Conservation (phyloP, 495 filamentous ascomycete genomes). For the Tuber umbilicatum region DNA sequence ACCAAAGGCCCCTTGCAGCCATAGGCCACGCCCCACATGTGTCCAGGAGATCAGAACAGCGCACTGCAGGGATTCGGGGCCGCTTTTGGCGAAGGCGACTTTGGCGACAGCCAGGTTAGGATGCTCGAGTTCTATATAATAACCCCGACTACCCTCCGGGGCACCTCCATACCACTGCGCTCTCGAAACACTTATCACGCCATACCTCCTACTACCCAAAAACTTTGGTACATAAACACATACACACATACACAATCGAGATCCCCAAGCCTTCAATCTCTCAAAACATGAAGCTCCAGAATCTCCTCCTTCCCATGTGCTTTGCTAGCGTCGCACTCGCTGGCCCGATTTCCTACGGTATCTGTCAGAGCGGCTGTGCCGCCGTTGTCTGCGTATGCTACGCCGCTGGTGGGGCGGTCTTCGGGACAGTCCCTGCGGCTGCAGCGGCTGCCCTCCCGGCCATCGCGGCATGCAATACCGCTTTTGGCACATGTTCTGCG, state of each 20-base stretch:
- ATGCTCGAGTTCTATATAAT: not conserved
- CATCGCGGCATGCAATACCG: slow-evolving; percentile 48
- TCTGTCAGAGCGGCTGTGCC: slow-evolving; percentile 52
- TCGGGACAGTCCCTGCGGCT: slow-evolving; percentile 44
- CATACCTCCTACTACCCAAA: not conserved
- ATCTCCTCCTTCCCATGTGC: not conserved
- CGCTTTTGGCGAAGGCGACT: not conserved
- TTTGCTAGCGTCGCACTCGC: slow-evolving; percentile 31
- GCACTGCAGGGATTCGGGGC: not conserved
- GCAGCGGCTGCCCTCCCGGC: slow-evolving; percentile 45
- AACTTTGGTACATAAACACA: not conserved
- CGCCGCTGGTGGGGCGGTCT: slow-evolving; percentile 48
- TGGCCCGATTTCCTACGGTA: slow-evolving; percentile 46
- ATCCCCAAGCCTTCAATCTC: not conserved
- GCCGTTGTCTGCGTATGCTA: slow-evolving; percentile 51
- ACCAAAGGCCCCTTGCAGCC: not conserved
- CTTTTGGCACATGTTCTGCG: slow-evolving; percentile 49
- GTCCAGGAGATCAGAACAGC: not conserved
- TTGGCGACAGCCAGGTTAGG: not conserved
- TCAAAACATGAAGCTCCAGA: not conserved
- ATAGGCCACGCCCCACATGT: not conserved
- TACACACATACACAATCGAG: not conserved
- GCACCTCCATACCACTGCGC: not conserved
- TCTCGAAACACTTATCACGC: not conserved
- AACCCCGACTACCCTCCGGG: not conserved